Conservation (phyloP, 2,329 filamentous ascomycete genomes). For the Fusarium equiseti region DNA sequence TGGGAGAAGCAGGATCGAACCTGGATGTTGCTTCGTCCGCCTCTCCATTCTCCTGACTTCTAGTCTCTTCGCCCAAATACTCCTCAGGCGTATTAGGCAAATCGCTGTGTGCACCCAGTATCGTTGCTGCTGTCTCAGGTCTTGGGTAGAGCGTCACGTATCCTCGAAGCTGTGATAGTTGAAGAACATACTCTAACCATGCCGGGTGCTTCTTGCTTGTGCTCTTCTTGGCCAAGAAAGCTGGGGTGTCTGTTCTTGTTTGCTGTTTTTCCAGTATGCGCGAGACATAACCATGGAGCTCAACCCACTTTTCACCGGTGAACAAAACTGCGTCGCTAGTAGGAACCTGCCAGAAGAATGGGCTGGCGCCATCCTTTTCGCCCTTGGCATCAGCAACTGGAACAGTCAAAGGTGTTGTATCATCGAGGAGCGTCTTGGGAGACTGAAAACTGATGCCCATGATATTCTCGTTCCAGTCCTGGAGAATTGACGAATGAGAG, state of each 20-base stretch:
- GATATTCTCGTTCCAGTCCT: slow-evolving; percentile 66
- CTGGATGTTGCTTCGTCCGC: slow-evolving; percentile 44
- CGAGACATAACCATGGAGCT: slow-evolving; percentile 84
- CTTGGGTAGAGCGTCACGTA: slow-evolving; percentile 86
- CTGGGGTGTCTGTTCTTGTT: slow-evolving; percentile 51
- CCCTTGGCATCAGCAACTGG: slow-evolving; percentile 51
- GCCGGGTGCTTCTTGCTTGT: slow-evolving; percentile 78
- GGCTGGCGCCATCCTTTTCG: slow-evolving; percentile 53
- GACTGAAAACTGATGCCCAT: slow-evolving; percentile 85
- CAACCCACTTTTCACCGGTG: slow-evolving; percentile 87
- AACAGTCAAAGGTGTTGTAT: slow-evolving; percentile 65
- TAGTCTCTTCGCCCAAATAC: slow-evolving; percentile 54
- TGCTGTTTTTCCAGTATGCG: slow-evolving; percentile 65
- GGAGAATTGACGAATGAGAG: slow-evolving; percentile 62
- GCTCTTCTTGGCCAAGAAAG: slow-evolving; percentile 64
- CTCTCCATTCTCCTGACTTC: slow-evolving; percentile 47
- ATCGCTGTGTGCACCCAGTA: slow-evolving; percentile 84
- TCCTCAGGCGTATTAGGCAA: slow-evolving; percentile 80
- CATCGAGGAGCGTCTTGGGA: slow-evolving; percentile 73
- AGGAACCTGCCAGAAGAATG: slow-evolving; percentile 88
- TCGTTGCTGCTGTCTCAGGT: slow-evolving; percentile 61
- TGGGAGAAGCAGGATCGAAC: slow-evolving; percentile 59
- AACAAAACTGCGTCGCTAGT: slow-evolving; percentile 85
- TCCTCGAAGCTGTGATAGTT: slow-evolving; percentile 79
- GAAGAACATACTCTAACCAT: slow-evolving; percentile 83